Evolutionary conservation across 441 rosid genomes (phyloP).

Genomic region (Adansonia madagascariensis): DNA sequence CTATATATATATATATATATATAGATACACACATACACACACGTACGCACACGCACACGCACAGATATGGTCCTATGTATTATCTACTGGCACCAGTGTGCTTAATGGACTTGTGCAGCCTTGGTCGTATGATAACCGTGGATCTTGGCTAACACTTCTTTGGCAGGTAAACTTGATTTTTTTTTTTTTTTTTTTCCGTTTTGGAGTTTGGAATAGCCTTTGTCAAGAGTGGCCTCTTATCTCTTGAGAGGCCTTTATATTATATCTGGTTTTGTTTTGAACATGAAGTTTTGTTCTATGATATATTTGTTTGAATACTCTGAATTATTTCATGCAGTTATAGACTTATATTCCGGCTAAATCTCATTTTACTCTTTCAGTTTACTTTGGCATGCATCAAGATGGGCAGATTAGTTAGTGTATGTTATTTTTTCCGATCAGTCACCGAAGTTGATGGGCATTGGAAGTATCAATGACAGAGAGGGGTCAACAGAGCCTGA

Average conservation of each 20-base stretch:
- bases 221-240: background rate
- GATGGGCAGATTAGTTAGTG: constrained; percentile 63
- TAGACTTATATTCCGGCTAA: constrained; percentile 8
- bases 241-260: background rate
- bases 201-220: background rate
- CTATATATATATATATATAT: background rate
- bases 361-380: constrained; percentile 42
- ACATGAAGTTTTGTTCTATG: background rate
- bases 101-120: constrained; percentile 55
- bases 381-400: constrained; percentile 94
- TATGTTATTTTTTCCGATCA: constrained; percentile 6
- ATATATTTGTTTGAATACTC: background rate
- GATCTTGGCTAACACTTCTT: constrained; percentile 94
- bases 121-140: constrained; percentile 96
- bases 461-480: background rate
- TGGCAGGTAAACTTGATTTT: constrained; percentile 69
- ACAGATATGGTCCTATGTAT: background rate
- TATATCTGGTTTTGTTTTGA: background rate
- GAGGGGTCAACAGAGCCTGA: background rate
- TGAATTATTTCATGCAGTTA: background rate
- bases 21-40: too few relatives aligned
- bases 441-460: constrained; percentile 2
- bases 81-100: constrained; percentile 1
- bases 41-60: too few relatives aligned
- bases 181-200: too few relatives aligned